Evolutionary conservation across 2,329 filamentous ascomycete species (phyloP), one percentile per base, ranked within the genome.

Genomic region (Claviceps capensis): DNA sequence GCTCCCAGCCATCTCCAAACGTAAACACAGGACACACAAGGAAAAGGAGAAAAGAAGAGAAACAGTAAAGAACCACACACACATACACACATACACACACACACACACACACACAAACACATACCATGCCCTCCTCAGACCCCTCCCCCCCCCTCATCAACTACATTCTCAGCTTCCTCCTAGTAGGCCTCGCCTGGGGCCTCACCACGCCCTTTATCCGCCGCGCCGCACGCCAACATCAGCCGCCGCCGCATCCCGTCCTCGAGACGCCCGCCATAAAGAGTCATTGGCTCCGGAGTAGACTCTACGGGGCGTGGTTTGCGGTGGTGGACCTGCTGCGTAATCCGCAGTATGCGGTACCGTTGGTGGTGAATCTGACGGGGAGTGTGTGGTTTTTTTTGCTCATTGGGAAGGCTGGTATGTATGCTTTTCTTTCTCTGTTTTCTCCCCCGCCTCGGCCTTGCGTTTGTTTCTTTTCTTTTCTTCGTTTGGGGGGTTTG

Each of bases 371-470:
- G 53, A 97, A 97, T 65, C 70, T 97, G 50, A 95, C 91, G 2
- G 91, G 91, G 34, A 95, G 88, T 63, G 77, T 96, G 52, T 97
- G 91, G 91, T 97, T 97, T 69, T 97, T 97, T 61, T 69, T 97
- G 59, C 73, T 97, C 57, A 91, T 97, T 69, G 91, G 91, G 6
- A 81, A 93, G 66, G 90, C 90, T 61, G 89, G 89, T 94, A 69
- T 60, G 85, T 47, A 6, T 13, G 19, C 36, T 19, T 8, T n/a
- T 19, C 13, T 9, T 6, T n/a, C 13, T 26, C 4, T 16, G 8
- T n/a, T n/a, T 16, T 30, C 19, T 44, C 11, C 23, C 19, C 23
- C n/a, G 22, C 11, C 16, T 44, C 5, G 11, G 7, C 6, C 5
- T 37, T 16, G 17, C 26, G 17, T 17, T 41, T 26, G 5, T 6